Evolutionary conservation across 768 basidiomycete genomes (phyloP).

Genomic region (Crucibulum laeve): DNA sequence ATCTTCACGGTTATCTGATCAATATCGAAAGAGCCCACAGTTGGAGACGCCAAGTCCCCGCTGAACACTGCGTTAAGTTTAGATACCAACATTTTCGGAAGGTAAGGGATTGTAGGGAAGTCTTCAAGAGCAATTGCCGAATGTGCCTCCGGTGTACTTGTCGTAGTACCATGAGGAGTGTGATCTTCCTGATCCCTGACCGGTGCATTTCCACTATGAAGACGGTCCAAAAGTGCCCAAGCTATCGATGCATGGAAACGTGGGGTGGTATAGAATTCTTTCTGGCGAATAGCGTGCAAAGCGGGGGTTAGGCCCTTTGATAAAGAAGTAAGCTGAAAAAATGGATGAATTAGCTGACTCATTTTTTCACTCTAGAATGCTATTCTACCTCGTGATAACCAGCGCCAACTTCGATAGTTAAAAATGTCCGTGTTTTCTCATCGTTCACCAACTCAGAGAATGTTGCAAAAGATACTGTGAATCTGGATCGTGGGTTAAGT

Average conservation of each 20-base stretch:
- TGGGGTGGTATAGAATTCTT: slow-evolving; percentile 75
- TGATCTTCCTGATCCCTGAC: slow-evolving; percentile 10
- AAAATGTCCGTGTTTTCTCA: slow-evolving; percentile 75
- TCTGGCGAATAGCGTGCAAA: slow-evolving; percentile 61
- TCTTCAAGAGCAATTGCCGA: slow-evolving; percentile 7
- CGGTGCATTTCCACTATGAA: background rate
- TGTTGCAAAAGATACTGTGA: slow-evolving; percentile 65
- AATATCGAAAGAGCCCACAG: slow-evolving; percentile 47
- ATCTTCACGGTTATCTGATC: slow-evolving; percentile 60
- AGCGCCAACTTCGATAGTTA: slow-evolving; percentile 79
- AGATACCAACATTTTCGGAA: slow-evolving; percentile 45
- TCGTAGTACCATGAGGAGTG: slow-evolving; percentile 8
- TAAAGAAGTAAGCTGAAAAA: slow-evolving; percentile 53
- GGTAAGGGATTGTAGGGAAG: slow-evolving; percentile 45
- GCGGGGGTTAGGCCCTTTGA: slow-evolving; percentile 53
- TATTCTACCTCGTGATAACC: slow-evolving; percentile 68
- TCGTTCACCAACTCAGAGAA: slow-evolving; percentile 76
- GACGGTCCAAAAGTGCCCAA: slow-evolving; percentile 67
- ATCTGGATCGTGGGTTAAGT: slow-evolving; percentile 38
- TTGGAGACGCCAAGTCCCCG: slow-evolving; percentile 32
- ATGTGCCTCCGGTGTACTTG: slow-evolving; percentile 9
- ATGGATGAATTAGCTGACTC: slow-evolving; percentile 2
- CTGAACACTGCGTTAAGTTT: slow-evolving; percentile 46
- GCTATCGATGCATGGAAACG: slow-evolving; percentile 88
- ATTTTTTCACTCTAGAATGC: slow-evolving; percentile 2